A percentile compares a stretch with the other conserved stretches of the same genome.
These are phyloP conservation scores for Hypoxylon fragiforme DNA, from an alignment of 495 filamentous ascomycete genomes.

Conservation along the genomic window DNA sequence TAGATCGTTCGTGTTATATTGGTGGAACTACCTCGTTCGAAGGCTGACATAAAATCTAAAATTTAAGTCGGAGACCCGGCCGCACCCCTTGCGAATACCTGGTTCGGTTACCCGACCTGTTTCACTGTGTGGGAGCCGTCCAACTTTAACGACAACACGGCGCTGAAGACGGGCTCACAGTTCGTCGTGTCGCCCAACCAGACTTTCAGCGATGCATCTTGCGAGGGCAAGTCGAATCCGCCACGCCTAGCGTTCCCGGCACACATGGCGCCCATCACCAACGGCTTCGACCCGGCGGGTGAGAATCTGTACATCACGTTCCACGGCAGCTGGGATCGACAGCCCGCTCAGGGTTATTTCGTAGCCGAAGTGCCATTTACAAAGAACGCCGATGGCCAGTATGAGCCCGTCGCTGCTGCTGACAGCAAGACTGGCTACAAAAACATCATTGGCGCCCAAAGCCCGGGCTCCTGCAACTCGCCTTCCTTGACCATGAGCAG, in stretches of 20 bases:
- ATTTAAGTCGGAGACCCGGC: slow-evolving; percentile 57
- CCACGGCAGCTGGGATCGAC: slow-evolving; percentile 62
- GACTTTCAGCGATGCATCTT: slow-evolving; percentile 53
- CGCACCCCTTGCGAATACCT: slow-evolving; percentile 42
- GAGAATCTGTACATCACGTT: slow-evolving; percentile 59
- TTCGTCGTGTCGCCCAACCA: slow-evolving; percentile 52
- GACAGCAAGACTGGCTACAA: slow-evolving; percentile 41
- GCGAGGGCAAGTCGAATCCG: slow-evolving; percentile 43
- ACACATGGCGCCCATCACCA: slow-evolving; percentile 60
- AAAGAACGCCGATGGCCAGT: slow-evolving; percentile 41
- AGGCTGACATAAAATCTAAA: slow-evolving; percentile 20
- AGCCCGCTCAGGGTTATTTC: slow-evolving; percentile 56
- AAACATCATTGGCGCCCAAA: slow-evolving; percentile 39
- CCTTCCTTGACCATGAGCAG: slow-evolving; percentile 34
- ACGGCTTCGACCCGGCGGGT: slow-evolving; percentile 45
- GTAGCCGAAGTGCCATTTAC: slow-evolving; percentile 51
- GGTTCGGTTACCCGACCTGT: slow-evolving; percentile 69
- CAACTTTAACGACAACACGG: slow-evolving; percentile 48
- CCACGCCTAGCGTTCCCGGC: slow-evolving; percentile 58
- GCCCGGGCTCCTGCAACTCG: slow-evolving; percentile 32
- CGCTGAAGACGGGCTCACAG: slow-evolving; percentile 53
- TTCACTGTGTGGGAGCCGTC: slow-evolving; percentile 62
- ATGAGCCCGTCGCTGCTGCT: slow-evolving; percentile 39
- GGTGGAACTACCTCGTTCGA: slow-evolving; percentile 9
- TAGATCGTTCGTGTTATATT: too few species aligned